phyloP scores from a whole-genome alignment of 1,284 basidiomycete species.

The Ceratobasidium papillatum region DNA sequence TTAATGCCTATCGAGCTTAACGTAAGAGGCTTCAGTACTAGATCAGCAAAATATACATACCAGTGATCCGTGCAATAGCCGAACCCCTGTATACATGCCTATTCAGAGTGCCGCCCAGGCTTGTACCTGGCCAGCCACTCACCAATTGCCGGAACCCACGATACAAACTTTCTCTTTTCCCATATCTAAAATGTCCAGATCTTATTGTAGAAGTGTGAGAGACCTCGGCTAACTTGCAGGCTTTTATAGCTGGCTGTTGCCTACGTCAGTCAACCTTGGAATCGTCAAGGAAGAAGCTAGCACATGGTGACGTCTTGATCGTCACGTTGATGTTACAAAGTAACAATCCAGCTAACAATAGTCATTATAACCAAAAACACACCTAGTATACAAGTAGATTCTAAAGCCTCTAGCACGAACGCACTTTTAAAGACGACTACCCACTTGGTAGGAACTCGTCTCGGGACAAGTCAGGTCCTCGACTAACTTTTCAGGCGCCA shows the following conservation, averaged over 20 bases:
- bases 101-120: not conserved
- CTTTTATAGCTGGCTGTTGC: not conserved
- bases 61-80: conserved; percentile 63
- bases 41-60: conserved; percentile 39
- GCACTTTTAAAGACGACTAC: not conserved
- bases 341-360: not conserved
- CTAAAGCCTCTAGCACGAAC: not conserved
- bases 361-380: not conserved
- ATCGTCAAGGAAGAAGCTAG: not conserved
- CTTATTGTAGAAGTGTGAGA: not conserved
- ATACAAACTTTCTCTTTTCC: conserved; percentile 61
- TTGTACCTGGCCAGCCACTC: conserved; percentile 20
- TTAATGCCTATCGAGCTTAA: conserved; percentile 53
- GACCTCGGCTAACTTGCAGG: not conserved
- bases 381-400: not conserved
- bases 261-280: not conserved
- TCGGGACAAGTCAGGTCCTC: conserved; percentile 8
- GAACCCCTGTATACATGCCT: conserved; percentile 56
- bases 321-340: not conserved
- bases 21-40: not conserved
- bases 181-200: not conserved
- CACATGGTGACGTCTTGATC: not conserved
- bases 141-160: conserved; percentile 56
- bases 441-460: not conserved
- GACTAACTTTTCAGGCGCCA: conserved; percentile 26